Conservation (phyloP, 2,329 filamentous ascomycete species). For the Pyrenochaeta sp. region DNA sequence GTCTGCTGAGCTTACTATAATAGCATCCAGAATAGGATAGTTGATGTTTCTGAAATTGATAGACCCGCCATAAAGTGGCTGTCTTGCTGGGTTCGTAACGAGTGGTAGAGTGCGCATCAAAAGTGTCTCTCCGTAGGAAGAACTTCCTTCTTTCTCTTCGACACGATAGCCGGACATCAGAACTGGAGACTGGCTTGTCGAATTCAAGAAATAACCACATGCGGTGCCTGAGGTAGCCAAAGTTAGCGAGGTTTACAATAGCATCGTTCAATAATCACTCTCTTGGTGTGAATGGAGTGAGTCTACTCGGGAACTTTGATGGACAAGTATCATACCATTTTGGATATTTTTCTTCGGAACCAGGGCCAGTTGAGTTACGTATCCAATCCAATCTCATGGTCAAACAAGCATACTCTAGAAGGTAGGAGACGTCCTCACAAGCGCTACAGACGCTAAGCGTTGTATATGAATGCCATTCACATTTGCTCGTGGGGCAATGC, state of each 20-base stretch:
- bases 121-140: conserved; percentile 11
- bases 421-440: conserved; percentile 22
- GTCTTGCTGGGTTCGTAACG: background rate
- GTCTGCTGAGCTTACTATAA: conserved; percentile 11
- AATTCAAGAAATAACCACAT: conserved; percentile 35
- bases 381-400: conserved; percentile 18
- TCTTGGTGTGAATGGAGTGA: too few relatives aligned
- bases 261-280: background rate
- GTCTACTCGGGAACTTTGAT: too few relatives aligned
- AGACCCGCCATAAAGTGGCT: conserved; percentile 19
- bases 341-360: too few relatives aligned
- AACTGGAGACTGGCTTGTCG: conserved; percentile 12
- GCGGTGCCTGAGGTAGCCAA: conserved; percentile 7
- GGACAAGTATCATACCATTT: too few relatives aligned
- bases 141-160: too few relatives aligned
- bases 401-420: conserved; percentile 22
- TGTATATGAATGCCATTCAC: conserved; percentile 24
- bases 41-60: conserved; percentile 20
- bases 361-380: too few relatives aligned
- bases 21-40: conserved; percentile 12
- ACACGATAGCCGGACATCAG: conserved; percentile 24
- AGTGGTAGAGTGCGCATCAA: conserved; percentile 17
- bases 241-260: background rate
- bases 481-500: conserved; percentile 30
- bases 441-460: conserved; percentile 28